A percentile compares a stretch with the other conserved stretches of the same genome.
These are phyloP conservation scores for Cutaneotrichosporon sp. DNA, from an alignment of 1,284 basidiomycete genomes.

Conservation along the genomic window DNA sequence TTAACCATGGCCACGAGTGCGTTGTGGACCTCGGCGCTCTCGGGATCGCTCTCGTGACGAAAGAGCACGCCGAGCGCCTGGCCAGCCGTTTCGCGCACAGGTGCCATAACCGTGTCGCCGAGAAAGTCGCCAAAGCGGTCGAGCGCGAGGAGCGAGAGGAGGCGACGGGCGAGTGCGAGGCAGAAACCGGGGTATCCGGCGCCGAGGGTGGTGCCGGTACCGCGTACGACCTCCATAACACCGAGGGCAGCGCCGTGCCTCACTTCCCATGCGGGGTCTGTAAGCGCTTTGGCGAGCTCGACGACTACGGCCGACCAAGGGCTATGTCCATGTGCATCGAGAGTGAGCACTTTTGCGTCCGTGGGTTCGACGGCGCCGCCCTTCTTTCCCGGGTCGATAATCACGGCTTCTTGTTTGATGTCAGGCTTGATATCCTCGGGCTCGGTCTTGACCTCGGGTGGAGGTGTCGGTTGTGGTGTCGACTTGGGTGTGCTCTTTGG, in stretches of 20 bases:
- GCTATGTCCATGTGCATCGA: constrained; percentile 65
- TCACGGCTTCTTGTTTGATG: constrained; percentile 33
- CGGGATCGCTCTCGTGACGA: constrained; percentile 75
- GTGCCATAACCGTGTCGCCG: constrained; percentile 93
- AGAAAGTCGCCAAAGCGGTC: constrained; percentile 98
- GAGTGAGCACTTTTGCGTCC: constrained; percentile 23
- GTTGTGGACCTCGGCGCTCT: constrained; percentile 74
- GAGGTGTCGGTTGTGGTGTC: constrained; percentile 20
- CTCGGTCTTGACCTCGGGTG: constrained; percentile 19
- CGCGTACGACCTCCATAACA: constrained; percentile 81
- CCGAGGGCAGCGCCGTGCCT: constrained; percentile 93
- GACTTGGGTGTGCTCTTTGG: constrained; percentile 21
- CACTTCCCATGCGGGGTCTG: constrained; percentile 85
- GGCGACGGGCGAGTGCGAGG: constrained; percentile 70
- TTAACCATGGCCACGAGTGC: constrained; percentile 90
- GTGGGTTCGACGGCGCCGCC: constrained; percentile 45
- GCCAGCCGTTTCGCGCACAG: constrained; percentile 92
- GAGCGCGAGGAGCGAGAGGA: constrained; percentile 88
- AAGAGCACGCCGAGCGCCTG: constrained; percentile 90
- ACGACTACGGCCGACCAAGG: constrained; percentile 84
- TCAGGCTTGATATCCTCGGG: constrained; percentile 20
- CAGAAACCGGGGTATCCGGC: constrained; percentile 63
- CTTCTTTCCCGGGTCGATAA: constrained; percentile 52
- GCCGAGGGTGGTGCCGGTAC: constrained; percentile 78
- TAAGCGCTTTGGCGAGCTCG: constrained; percentile 79